These are phyloP conservation scores for Geranomyces michiganensis DNA, from an alignment of 192 early-diverging fungal genomes.

Conservation along the genomic window DNA sequence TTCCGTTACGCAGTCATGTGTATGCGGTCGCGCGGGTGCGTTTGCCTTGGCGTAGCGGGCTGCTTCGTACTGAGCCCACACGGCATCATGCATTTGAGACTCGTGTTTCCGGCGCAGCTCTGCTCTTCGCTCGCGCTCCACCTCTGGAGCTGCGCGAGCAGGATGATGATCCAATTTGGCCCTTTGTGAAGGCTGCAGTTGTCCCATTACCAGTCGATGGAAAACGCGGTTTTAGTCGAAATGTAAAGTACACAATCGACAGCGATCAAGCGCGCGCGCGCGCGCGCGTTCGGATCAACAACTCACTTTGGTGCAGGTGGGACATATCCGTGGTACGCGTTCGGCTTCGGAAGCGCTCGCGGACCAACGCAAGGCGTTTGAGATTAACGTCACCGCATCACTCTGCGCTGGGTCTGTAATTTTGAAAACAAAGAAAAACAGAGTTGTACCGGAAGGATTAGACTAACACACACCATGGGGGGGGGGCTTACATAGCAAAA, in stretches of 20 bases:
- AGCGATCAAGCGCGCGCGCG: not conserved
- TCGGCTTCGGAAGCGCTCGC: not conserved
- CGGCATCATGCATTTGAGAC: not conserved
- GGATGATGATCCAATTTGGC: too few species aligned
- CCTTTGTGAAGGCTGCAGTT: too few species aligned
- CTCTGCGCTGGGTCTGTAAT: not conserved
- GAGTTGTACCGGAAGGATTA: not conserved
- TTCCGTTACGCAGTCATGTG: not conserved
- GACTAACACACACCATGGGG: too few species aligned
- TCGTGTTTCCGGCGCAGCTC: not conserved
- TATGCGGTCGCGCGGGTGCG: not conserved
- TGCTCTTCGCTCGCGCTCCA: too few species aligned
- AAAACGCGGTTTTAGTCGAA: not conserved
- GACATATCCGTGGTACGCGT: not conserved
- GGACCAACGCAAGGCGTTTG: not conserved
- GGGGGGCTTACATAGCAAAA: too few species aligned
- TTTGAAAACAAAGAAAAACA: not conserved
- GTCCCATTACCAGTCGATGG: not conserved
- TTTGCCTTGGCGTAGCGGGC: not conserved
- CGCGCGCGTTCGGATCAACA: too few species aligned
- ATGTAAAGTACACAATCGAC: not conserved
- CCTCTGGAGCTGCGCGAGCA: too few species aligned
- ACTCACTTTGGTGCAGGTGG: not conserved
- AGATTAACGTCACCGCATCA: not conserved
- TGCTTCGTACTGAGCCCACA: slow-evolving; percentile 5